Evolutionary conservation across 331 rosid species (phyloP).

Genomic region (Quercus tomentella): DNA sequence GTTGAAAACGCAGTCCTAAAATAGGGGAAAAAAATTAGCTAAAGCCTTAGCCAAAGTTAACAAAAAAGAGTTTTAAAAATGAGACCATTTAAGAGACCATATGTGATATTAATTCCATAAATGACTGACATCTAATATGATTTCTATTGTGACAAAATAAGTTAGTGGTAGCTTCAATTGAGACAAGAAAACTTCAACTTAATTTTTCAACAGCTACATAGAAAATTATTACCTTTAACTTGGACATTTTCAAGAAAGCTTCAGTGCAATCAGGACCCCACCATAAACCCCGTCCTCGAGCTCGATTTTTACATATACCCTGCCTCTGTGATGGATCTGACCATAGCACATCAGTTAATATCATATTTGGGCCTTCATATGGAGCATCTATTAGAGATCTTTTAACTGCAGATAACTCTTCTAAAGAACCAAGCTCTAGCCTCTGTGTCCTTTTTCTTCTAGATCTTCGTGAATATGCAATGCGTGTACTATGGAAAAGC

Average conservation of each 20-base stretch:
- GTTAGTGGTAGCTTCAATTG: background rate
- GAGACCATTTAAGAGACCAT: background rate
- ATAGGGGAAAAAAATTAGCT: background rate
- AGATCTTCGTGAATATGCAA: constrained; percentile 33
- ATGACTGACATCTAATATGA: background rate
- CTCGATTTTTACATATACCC: constrained; percentile 64
- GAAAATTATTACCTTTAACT: constrained; percentile 58
- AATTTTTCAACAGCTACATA: background rate
- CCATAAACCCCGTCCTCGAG: constrained; percentile 59
- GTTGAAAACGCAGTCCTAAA: background rate
- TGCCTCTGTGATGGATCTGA: constrained; percentile 72
- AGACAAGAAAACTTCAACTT: background rate
- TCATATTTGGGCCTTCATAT: constrained; percentile 51
- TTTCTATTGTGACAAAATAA: background rate
- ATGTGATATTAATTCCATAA: background rate
- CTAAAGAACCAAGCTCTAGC: constrained; percentile 71
- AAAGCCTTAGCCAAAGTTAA: background rate
- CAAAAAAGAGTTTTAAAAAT: background rate
- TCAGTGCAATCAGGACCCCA: constrained; percentile 96
- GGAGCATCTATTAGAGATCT: constrained; percentile 63
- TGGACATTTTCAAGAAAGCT: constrained; percentile 65
- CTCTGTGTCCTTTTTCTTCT: constrained; percentile 50
- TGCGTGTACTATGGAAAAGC: constrained; percentile 59
- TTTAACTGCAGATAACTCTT: constrained; percentile 59
- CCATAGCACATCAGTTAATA: constrained; percentile 81